These are phyloP conservation scores for Yamadazyma spencermartinsiae DNA, from an alignment of 1,139 yeast species.

Conservation along the genomic window DNA sequence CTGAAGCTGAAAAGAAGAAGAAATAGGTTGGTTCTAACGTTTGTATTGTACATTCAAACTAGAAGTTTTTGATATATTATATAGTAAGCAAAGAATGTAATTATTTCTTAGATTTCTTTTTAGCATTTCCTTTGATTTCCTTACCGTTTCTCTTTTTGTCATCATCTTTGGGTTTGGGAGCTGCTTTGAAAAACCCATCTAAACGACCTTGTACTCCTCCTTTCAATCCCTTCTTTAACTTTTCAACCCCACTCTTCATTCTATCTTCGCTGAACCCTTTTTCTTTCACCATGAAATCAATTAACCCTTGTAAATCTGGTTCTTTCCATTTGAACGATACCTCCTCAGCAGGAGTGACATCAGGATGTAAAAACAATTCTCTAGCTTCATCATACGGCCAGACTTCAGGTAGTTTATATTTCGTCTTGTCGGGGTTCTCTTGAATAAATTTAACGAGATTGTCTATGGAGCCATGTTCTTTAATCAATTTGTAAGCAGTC, in stretches of 20 bases:
- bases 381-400: conserved; percentile 95
- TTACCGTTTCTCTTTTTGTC: conserved; percentile 28
- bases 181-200: conserved; percentile 85
- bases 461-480: conserved; percentile 81
- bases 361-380: conserved; percentile 78
- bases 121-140: conserved; percentile 21
- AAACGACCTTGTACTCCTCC: conserved; percentile 88
- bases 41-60: background rate
- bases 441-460: conserved; percentile 67
- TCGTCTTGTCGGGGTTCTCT: conserved; percentile 59
- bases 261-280: conserved; percentile 93
- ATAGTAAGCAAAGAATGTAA: background rate
- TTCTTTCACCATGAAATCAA: conserved; percentile 68
- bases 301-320: conserved; percentile 75
- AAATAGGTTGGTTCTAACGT: conserved; percentile 16
- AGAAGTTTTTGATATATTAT: background rate
- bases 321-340: conserved; percentile 74
- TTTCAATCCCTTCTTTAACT: conserved; percentile 79
- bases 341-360: conserved; percentile 61
- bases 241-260: conserved; percentile 82
- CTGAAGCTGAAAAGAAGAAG: conserved; percentile 86
- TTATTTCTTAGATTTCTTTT: conserved; percentile 16
- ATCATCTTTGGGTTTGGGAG: conserved; percentile 42
- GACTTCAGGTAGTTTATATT: conserved; percentile 84
- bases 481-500: conserved; percentile 84